A percentile compares a stretch with the other conserved stretches of the same genome.
phyloP scores from a whole-genome alignment of 148 eudicot genomes.

The Amaranthus palmeri region DNA sequence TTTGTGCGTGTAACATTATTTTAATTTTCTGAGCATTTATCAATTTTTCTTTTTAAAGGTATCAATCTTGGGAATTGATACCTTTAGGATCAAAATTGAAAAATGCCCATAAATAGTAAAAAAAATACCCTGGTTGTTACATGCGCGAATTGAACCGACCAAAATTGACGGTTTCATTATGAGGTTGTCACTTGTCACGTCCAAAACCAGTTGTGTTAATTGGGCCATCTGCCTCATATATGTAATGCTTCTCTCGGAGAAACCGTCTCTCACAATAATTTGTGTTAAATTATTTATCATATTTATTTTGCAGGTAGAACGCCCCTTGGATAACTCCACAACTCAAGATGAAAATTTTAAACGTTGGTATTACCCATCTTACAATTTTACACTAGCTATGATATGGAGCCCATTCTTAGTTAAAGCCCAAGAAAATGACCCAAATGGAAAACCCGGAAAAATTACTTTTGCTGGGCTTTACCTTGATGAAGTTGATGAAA shows the following conservation, averaged over 20 bases:
- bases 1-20: too few species aligned
- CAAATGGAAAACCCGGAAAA: slow-evolving; percentile 34
- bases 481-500: slow-evolving; percentile 52
- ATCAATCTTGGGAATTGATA: too few species aligned
- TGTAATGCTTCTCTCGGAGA: too few species aligned
- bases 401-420: slow-evolving; percentile 48
- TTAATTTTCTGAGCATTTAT: too few species aligned
- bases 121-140: too few species aligned
- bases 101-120: too few species aligned
- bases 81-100: too few species aligned
- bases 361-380: slow-evolving; percentile 38
- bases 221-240: not conserved
- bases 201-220: not conserved
- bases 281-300: not conserved
- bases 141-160: too few species aligned
- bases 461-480: slow-evolving; percentile 41
- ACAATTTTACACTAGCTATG: slow-evolving; percentile 53
- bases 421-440: slow-evolving; percentile 31
- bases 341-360: slow-evolving; percentile 47
- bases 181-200: too few species aligned
- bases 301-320: slow-evolving; percentile 40
- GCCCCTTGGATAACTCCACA: slow-evolving; percentile 44
- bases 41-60: too few species aligned
- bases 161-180: too few species aligned
- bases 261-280: too few species aligned